phyloP scores from a whole-genome alignment of 306 rosid genomes.

The Vicia villosa region DNA sequence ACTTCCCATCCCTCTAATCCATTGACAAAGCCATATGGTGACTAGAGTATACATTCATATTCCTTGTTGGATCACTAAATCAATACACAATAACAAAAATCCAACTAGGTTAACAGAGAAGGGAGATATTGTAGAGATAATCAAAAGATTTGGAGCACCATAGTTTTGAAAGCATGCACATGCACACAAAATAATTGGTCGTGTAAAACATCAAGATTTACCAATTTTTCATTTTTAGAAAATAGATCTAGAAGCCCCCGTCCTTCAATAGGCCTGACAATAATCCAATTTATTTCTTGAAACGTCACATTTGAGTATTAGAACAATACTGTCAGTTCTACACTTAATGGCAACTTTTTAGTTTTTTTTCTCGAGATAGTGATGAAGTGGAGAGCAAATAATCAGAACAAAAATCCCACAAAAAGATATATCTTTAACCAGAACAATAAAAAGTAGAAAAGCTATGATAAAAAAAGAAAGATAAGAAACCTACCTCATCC shows the following conservation, averaged over 20 bases:
- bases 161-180: neutral
- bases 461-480: constrained; percentile 10
- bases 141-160: constrained; percentile 1
- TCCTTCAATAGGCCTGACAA: constrained; percentile 1
- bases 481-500: constrained; percentile 72
- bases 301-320: neutral
- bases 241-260: neutral
- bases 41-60: constrained; percentile 14
- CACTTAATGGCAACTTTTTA: constrained; percentile 7
- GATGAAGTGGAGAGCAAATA: constrained; percentile 21
- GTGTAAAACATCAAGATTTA: neutral
- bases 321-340: constrained; percentile 15
- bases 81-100: constrained; percentile 8
- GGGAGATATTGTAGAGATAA: neutral
- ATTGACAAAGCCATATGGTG: constrained; percentile 8
- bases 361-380: constrained; percentile 3
- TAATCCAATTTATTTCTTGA: constrained; percentile 1
- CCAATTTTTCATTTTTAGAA: neutral
- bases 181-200: constrained; percentile 3
- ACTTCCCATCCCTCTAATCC: constrained; percentile 10
- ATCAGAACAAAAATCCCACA: constrained; percentile 13
- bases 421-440: constrained; percentile 3
- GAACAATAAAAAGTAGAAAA: neutral
- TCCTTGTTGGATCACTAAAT: constrained; percentile 3
- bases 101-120: neutral